Evolutionary conservation across 2,329 filamentous ascomycete genomes (phyloP).

Genomic region (Alternaria tenuissima): DNA sequence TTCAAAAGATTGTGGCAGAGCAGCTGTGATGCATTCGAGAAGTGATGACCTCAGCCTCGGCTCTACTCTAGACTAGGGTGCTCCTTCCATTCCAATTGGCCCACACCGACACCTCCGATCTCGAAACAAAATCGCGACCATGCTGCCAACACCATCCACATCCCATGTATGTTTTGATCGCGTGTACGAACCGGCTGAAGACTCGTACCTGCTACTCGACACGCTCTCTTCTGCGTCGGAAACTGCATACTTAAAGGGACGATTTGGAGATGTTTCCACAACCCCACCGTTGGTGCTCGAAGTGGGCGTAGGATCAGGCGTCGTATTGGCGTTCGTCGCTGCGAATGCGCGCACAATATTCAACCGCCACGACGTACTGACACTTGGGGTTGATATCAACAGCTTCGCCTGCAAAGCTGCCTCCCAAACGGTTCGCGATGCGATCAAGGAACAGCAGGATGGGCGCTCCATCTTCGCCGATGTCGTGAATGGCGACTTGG

Average conservation of each 20-base stretch:
- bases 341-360: constrained; percentile 79
- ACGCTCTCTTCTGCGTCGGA: constrained; percentile 80
- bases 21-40: constrained; percentile 21
- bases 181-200: constrained; percentile 94
- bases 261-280: constrained; percentile 60
- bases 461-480: constrained; percentile 64
- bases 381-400: constrained; percentile 85
- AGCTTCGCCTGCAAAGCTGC: constrained; percentile 82
- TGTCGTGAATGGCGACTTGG: constrained; percentile 75
- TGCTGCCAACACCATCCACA: constrained; percentile 94
- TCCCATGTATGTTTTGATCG: constrained; percentile 87
- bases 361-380: constrained; percentile 72
- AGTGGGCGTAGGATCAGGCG: constrained; percentile 88
- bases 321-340: constrained; percentile 87
- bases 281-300: constrained; percentile 73
- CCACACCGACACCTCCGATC: constrained; percentile 22
- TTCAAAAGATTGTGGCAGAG: constrained; percentile 5
- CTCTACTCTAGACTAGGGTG: constrained; percentile 20
- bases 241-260: constrained; percentile 69
- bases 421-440: constrained; percentile 68
- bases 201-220: constrained; percentile 93
- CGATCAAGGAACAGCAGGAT: constrained; percentile 51
- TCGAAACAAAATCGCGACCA: constrained; percentile 50
- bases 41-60: constrained; percentile 40
- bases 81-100: constrained; percentile 34